Evolutionary conservation across 176 grass and related monocot species (phyloP).

Genomic region (Rhynchospora tenuis): DNA sequence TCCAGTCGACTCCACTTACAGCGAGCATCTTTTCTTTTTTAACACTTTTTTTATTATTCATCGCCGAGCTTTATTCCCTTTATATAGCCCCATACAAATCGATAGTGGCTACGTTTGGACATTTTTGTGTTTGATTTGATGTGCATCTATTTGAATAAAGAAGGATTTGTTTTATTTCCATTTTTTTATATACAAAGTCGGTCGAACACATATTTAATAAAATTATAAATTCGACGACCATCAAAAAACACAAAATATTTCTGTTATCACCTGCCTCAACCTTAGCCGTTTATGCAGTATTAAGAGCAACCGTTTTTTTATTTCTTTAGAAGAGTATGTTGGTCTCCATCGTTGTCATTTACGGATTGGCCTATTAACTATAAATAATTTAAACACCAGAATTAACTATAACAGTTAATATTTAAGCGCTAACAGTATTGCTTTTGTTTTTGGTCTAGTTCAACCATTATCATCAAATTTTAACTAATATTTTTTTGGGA

Average conservation of each 20-base stretch:
- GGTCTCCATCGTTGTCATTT: background rate
- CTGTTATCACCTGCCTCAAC: background rate
- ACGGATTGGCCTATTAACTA: background rate
- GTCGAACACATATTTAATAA: no score
- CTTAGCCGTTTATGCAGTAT: background rate
- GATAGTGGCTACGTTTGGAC: background rate
- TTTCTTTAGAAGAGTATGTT: background rate
- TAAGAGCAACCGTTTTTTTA: background rate
- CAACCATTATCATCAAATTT: no score
- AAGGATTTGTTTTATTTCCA: no score
- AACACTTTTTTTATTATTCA: background rate
- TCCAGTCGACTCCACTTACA: background rate
- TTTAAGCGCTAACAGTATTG: no score
- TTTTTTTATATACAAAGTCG: no score
- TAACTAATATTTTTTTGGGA: background rate
- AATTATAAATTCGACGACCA: background rate
- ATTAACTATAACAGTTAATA: no score
- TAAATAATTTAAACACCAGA: background rate
- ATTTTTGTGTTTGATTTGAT: background rate
- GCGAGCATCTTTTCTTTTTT: constrained; percentile 5
- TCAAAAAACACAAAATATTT: background rate
- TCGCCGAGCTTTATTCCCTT: background rate
- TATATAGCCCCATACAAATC: background rate
- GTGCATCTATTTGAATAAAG: background rate
- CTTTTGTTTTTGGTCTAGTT: no score